A percentile compares a stretch with the other conserved stretches of the same genome.
Evolutionary conservation across 805 yeast genomes (phyloP).

Genomic region (Saccharomycopsis sp.): DNA sequence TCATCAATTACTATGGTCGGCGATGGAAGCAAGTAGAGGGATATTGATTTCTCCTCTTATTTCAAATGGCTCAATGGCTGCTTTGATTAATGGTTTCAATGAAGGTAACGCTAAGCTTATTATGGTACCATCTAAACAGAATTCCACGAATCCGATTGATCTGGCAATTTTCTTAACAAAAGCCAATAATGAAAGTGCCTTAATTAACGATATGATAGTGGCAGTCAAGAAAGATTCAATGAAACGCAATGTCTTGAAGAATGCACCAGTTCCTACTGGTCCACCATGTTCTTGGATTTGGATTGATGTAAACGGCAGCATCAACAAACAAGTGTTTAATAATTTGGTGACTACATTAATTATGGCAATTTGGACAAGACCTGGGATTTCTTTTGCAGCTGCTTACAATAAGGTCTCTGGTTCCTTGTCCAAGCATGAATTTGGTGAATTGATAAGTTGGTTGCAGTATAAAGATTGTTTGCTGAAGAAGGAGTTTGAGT

Average conservation of each 20-base stretch:
- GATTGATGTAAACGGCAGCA: constrained; percentile 59
- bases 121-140: neutral
- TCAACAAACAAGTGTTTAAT: constrained; percentile 57
- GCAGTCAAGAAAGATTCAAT: constrained; percentile 29
- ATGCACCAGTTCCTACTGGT: constrained; percentile 48
- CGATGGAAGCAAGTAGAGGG: constrained; percentile 45
- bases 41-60: constrained; percentile 37
- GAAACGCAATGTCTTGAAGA: constrained; percentile 13
- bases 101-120: neutral
- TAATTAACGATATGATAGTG: constrained; percentile 29
- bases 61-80: constrained; percentile 6
- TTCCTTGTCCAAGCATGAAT: constrained; percentile 12
- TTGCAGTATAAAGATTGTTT: constrained; percentile 4
- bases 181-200: constrained; percentile 1
- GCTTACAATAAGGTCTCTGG: constrained; percentile 24
- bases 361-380: constrained; percentile 40
- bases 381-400: constrained; percentile 39
- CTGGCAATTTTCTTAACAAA: constrained; percentile 2
- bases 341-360: constrained; percentile 41
- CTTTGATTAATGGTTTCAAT: neutral
- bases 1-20: constrained; percentile 34
- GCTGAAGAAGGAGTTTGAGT: constrained; percentile 7
- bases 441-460: constrained; percentile 15
- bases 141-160: neutral
- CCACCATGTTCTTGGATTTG: constrained; percentile 62